Conservation (phyloP, 768 basidiomycete species). For the Cyathus striatus region DNA sequence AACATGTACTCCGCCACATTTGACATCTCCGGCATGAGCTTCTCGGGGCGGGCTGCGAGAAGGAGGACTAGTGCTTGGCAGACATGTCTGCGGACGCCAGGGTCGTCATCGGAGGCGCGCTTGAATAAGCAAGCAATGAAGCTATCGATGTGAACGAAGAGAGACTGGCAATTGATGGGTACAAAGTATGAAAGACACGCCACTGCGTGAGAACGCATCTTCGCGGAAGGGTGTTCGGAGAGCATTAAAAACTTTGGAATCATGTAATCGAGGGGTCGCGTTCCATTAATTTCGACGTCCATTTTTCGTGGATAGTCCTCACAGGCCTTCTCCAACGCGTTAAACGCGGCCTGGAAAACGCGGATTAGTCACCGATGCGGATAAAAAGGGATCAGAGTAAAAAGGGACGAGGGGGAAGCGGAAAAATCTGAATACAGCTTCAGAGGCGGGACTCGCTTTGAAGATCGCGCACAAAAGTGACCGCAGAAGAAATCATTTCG, state of each 20-base stretch:
- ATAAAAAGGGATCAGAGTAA: constrained; percentile 6
- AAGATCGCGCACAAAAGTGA: too few relatives aligned
- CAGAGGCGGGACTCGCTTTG: too few relatives aligned
- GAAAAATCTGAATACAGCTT: constrained; percentile 2
- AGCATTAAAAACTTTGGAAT: constrained; percentile 91
- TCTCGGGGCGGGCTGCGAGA: constrained; percentile 89
- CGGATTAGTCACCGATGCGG: constrained; percentile 9
- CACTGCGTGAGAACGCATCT: constrained; percentile 91
- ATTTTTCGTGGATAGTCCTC: constrained; percentile 96
- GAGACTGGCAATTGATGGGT: constrained; percentile 79
- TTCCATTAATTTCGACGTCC: constrained; percentile 89
- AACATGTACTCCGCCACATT: constrained; percentile 99
- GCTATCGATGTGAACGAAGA: constrained; percentile 86
- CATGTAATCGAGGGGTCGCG: constrained; percentile 93
- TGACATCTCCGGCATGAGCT: constrained; percentile 91
- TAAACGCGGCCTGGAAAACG: constrained; percentile 72
- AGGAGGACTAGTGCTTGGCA: constrained; percentile 94
- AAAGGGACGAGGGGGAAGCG: background rate
- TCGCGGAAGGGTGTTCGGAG: constrained; percentile 78
- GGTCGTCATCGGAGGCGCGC: constrained; percentile 89
- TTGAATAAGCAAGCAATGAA: constrained; percentile 95
- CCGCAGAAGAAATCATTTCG: too few relatives aligned
- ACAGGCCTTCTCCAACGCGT: constrained; percentile 90
- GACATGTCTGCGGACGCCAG: constrained; percentile 91
- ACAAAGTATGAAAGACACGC: constrained; percentile 95